Base-by-base conservation (phyloP, 371 early-diverging fungal species). In the Mucor circinelloides region DNA sequence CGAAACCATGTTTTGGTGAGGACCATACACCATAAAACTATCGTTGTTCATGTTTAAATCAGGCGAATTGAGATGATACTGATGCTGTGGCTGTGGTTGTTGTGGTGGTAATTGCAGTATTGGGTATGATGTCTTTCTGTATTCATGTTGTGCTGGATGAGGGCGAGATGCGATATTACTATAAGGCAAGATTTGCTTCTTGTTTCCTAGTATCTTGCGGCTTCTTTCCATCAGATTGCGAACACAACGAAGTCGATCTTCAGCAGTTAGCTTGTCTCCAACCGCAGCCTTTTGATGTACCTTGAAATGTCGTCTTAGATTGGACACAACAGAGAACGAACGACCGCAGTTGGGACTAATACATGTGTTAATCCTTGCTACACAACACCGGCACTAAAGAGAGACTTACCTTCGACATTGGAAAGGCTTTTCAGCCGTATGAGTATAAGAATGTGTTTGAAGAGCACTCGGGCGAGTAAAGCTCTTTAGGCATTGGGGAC, bases 391-490 rank as follows among this genome's bases (percentile, higher is more conserved):
- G 36, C 3, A 19, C 30, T 6, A 34, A 36, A n/a, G 23, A 40
- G 2, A 15, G 17, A 2, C 5, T 31, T 57, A 70, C 70, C 50
- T 55, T 46, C 1, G 15, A 69, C 93, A 94, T 66, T 82, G 74
- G 72, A 87, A 88, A 1, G 93, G 94, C 60, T 89, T 88, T 58
- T 93, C 93, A 8, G 90, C 89, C 2, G 94, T 93, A 68, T 94
- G 94, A 1, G 90, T 88, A 67, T 87, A 85, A 21, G 81, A 79
- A 64, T 94, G 94, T 8, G 92, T 91, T n/a, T 81, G 74, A 1
- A 92, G 75, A 0, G 91, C 87, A 48, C 91, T 91, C 0, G 95
- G 95, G 17, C 94, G 87, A 36, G 85, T 86, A 68, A 95, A 95
- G 8, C 75, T 66, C 55, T 93, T 93, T 9, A 73, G 67, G 66